phyloP scores from a whole-genome alignment of 2,329 filamentous ascomycete species.

The Saccharata proteae region DNA sequence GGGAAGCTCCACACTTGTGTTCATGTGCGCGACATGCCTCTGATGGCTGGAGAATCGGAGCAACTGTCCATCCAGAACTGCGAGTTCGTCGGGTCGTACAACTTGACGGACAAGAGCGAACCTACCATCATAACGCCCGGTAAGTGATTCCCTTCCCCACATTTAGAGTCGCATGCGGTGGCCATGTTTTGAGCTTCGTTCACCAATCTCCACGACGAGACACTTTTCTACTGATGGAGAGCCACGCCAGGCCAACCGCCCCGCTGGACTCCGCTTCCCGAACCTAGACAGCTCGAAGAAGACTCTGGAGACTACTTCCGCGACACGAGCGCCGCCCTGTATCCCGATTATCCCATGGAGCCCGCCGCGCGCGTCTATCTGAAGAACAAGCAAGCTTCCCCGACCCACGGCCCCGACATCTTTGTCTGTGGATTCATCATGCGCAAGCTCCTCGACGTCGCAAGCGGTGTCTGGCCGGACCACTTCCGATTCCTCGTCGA shows the following conservation, averaged over 20 bases:
- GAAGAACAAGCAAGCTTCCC: conserved; percentile 24
- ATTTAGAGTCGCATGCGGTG: neutral
- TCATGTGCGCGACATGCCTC: no score
- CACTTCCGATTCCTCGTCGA: conserved; percentile 53
- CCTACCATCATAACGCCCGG: conserved; percentile 36
- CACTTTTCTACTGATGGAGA: neutral
- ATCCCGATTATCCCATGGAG: conserved; percentile 38
- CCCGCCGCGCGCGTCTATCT: conserved; percentile 36
- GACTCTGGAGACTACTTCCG: conserved; percentile 42
- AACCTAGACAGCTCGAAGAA: conserved; percentile 22
- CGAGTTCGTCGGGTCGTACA: conserved; percentile 40
- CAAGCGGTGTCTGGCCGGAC: conserved; percentile 28
- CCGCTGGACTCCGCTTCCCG: conserved; percentile 34
- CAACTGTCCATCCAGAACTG: no score
- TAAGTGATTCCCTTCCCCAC: conserved; percentile 12
- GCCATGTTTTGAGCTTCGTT: neutral
- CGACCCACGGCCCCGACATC: conserved; percentile 35
- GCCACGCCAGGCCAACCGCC: conserved; percentile 38
- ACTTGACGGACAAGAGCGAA: conserved; percentile 30
- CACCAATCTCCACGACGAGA: neutral
- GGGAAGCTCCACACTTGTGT: no score
- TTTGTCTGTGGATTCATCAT: conserved; percentile 50
- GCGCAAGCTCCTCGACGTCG: conserved; percentile 47
- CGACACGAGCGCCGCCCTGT: conserved; percentile 42
- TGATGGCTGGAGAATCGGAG: no score